A percentile compares a stretch with the other conserved stretches of the same genome.
phyloP scores from a whole-genome alignment of 176 grass and related monocot genomes.

The Hordeum vulgare region MorexV3_pseudomolecules_assembly NC_058521.1:50387380-50387879 shows the following conservation, averaged over 20 bases:
- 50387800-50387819: conserved; percentile 66
- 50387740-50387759: conserved; percentile 56
- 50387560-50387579: no score
- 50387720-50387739: conserved; percentile 48
- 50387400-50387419: not conserved
- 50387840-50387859: no score
- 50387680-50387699: conserved; percentile 63
- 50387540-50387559: no score
- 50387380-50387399: not conserved
- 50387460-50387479: conserved; percentile 7
- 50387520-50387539: no score
- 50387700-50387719: conserved; percentile 83
- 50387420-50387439: not conserved
- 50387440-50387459: not conserved
- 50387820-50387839: conserved; percentile 65
- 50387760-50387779: conserved; percentile 29
- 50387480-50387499: not conserved
- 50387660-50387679: not conserved
- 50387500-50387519: not conserved
- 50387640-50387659: not conserved
- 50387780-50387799: conserved; percentile 34
- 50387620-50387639: not conserved
- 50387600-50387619: not conserved
- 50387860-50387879: no score
- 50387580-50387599: no score